Evolutionary conservation across 1,284 basidiomycete genomes (phyloP).

Genomic region (Malassezia sympodialis): DNA sequence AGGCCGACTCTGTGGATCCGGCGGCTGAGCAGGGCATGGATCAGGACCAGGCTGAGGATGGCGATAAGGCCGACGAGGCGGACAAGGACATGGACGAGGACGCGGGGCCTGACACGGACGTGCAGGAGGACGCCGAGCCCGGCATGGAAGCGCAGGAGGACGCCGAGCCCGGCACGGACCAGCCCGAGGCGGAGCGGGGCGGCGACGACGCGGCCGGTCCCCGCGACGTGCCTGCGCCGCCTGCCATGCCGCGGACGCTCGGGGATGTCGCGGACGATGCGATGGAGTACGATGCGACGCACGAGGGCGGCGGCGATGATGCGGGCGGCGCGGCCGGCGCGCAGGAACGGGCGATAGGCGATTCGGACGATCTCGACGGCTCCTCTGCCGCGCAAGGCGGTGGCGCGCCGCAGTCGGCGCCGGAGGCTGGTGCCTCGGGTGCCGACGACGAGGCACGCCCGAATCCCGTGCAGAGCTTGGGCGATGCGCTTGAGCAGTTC

Average conservation of each 20-base stretch:
- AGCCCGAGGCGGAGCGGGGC: constrained; percentile 19
- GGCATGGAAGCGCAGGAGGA: constrained; percentile 24
- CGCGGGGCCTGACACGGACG: constrained; percentile 16
- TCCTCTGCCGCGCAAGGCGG: constrained; percentile 19
- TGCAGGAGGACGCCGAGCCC: constrained; percentile 25
- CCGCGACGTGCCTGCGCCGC: neutral
- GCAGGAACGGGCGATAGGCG: constrained; percentile 12
- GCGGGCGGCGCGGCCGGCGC: constrained; percentile 12
- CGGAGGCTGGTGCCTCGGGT: constrained; percentile 26
- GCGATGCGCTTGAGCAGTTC: constrained; percentile 76
- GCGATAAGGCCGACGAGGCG: constrained; percentile 37
- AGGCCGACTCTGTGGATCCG: constrained; percentile 9
- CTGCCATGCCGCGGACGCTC: neutral
- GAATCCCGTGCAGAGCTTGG: constrained; percentile 70
- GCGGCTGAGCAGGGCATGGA: constrained; percentile 5
- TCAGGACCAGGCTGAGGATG: constrained; percentile 47
- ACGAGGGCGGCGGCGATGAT: constrained; percentile 12
- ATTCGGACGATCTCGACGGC: constrained; percentile 6
- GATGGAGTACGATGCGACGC: constrained; percentile 6
- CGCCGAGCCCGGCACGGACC: constrained; percentile 16
- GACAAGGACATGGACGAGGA: constrained; percentile 47
- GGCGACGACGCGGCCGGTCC: neutral
- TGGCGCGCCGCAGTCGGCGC: constrained; percentile 31
- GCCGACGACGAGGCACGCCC: constrained; percentile 9
- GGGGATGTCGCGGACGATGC: constrained; percentile 23